Conservation (phyloP, 1,284 basidiomycete species). For the Quambalaria eucalypti region DNA sequence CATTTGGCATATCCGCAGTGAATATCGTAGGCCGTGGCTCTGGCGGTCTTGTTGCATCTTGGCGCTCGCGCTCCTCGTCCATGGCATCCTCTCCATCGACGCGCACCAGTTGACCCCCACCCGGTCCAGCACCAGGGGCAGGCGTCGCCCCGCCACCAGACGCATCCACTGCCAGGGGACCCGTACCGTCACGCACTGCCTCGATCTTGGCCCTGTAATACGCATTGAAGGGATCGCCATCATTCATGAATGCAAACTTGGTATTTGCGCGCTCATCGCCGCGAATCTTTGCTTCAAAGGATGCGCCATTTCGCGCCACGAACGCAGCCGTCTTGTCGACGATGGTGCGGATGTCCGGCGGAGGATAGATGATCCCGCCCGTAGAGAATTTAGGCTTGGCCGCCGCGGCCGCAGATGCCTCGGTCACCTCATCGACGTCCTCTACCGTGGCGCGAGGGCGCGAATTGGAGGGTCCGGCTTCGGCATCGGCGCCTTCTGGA, state of each 20-base stretch:
- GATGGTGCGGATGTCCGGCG: slow-evolving; percentile 59
- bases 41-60: slow-evolving; percentile 49
- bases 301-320: slow-evolving; percentile 56
- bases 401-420: slow-evolving; percentile 9
- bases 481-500: no score
- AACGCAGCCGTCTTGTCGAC: slow-evolving; percentile 94
- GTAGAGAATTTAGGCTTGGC: slow-evolving; percentile 24
- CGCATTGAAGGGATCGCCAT: slow-evolving; percentile 38
- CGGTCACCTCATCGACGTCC: slow-evolving; percentile 18
- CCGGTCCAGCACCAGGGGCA: neutral
- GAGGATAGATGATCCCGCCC: slow-evolving; percentile 46
- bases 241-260: slow-evolving; percentile 39
- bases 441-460: slow-evolving; percentile 13
- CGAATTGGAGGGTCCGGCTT: slow-evolving; percentile 7
- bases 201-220: slow-evolving; percentile 39
- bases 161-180: slow-evolving; percentile 1
- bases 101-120: neutral
- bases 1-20: slow-evolving; percentile 77
- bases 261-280: slow-evolving; percentile 30
- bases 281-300: slow-evolving; percentile 42
- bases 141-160: slow-evolving; percentile 7
- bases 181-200: slow-evolving; percentile 21
- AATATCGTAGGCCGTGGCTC: slow-evolving; percentile 80
- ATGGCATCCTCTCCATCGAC: slow-evolving; percentile 2
- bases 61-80: slow-evolving; percentile 39